Conservation (phyloP, 352 stramenopile genomes). For the Pythium chondricola region DNA sequence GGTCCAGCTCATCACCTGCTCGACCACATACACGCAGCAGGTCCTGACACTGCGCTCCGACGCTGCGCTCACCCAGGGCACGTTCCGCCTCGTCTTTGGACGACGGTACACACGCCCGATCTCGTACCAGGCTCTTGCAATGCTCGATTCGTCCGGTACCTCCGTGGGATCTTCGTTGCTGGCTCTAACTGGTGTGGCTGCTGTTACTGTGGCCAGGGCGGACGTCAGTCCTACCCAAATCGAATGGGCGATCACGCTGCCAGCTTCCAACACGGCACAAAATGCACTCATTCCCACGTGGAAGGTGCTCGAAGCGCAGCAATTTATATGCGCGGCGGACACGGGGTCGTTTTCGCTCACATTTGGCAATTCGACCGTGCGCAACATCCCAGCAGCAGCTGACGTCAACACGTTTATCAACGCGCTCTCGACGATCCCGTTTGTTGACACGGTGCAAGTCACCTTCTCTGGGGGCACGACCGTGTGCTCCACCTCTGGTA, state of each 20-base stretch:
- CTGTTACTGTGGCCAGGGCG: conserved; percentile 30
- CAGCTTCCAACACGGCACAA: conserved; percentile 34
- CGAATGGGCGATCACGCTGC: conserved; percentile 52
- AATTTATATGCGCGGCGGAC: conserved; percentile 74
- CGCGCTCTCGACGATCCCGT: conserved; percentile 31
- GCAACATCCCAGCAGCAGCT: conserved; percentile 48
- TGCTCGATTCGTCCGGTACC: conserved; percentile 34
- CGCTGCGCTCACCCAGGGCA: conserved; percentile 34
- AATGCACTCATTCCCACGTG: conserved; percentile 43
- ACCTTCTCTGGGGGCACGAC: conserved; percentile 29
- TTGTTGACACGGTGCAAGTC: conserved; percentile 41
- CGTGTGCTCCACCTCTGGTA: conserved; percentile 48
- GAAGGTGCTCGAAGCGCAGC: conserved; percentile 63
- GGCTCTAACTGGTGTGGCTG: conserved; percentile 28
- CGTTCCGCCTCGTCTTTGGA: conserved; percentile 55
- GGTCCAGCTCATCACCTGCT: conserved; percentile 51
- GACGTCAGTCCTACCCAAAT: conserved; percentile 24
- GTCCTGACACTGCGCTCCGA: conserved; percentile 43
- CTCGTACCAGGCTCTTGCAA: conserved; percentile 39
- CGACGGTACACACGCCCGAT: conserved; percentile 62
- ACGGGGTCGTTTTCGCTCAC: conserved; percentile 48
- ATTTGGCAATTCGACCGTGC: conserved; percentile 46
- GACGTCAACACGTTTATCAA: conserved; percentile 51
- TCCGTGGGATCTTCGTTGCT: conserved; percentile 47
- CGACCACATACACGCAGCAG: conserved; percentile 57